Evolutionary conservation across 164 flowering plant genomes (phyloP), one percentile per base, ranked within the genome.

Genomic region (Santalum album): DNA sequence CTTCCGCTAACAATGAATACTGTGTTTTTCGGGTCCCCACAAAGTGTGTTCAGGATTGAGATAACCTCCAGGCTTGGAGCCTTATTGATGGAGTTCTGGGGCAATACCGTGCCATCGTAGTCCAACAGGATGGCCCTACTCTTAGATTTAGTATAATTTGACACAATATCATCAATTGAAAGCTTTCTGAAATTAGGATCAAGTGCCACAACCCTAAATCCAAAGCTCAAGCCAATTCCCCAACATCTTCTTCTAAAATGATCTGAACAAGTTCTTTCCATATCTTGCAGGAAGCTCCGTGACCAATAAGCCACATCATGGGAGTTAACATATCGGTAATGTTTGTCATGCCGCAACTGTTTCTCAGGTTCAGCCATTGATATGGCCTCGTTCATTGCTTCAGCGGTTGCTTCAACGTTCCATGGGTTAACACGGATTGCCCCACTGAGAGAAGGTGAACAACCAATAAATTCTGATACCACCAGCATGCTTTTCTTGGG

Each of bases 281-380:
- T 39, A 56, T 76, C 80, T 27, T 76, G 80, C 58, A 76, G 54
- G 61, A 76, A 76, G 56, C 80, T 76, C 17, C 64, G 57, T 4
- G 80, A 56, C 80, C 80, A 76, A 59, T 73, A 76, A 48, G 73
- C 73, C 40, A 76, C 80, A 63, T 73, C 73, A 49, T 76, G 77
- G 3, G 72, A 68, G 56, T 68, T 70, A 20, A 76, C 72, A 57
- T 73, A 76, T 0, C 72, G 66, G 50, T 72, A 75, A 59, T 75
- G 79, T 46, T 75, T 75, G 58, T 75, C 77, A 54, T 75, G 79
- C n/a, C 79, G 55, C 57, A 75, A 19, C 46, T 69, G 69, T 57
- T 69, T 59, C 54, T 75, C 79, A 26, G 64, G 23, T 19, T 72
- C 74, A 14, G 54, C 12, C 72, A 72, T 61, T 38, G 70, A 58